Evolutionary conservation across 2,329 filamentous ascomycete species (phyloP).

Genomic region (Nothophaeocryptopus gaeumannii): DNA sequence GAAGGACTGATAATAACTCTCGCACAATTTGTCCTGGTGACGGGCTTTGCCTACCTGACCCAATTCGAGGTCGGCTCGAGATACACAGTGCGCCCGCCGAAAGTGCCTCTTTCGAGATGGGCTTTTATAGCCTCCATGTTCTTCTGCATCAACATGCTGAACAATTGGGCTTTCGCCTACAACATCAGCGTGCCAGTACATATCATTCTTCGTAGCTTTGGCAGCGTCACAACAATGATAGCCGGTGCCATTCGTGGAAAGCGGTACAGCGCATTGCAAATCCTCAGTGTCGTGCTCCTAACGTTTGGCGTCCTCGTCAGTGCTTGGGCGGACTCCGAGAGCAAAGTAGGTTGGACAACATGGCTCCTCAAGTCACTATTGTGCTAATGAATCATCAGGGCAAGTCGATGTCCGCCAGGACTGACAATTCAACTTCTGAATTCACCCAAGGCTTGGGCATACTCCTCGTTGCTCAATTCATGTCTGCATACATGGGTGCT

Average conservation of each 20-base stretch:
- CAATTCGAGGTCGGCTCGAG: slow-evolving; percentile 56
- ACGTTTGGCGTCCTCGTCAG: slow-evolving; percentile 83
- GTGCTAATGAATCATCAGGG: slow-evolving; percentile 34
- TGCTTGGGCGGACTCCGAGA: slow-evolving; percentile 82
- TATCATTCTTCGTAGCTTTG: slow-evolving; percentile 92
- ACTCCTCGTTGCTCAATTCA: slow-evolving; percentile 80
- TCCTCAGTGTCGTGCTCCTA: slow-evolving; percentile 76
- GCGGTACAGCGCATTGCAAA: slow-evolving; percentile 74
- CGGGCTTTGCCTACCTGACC: slow-evolving; percentile 53
- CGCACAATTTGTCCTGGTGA: slow-evolving; percentile 59
- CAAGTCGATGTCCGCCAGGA: slow-evolving; percentile 43
- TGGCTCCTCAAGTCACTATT: background rate
- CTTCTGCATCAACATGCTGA: slow-evolving; percentile 89
- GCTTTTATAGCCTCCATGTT: slow-evolving; percentile 84
- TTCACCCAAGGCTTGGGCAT: slow-evolving; percentile 73
- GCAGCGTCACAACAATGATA: slow-evolving; percentile 90
- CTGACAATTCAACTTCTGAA: slow-evolving; percentile 41
- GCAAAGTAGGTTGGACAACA: slow-evolving; percentile 61
- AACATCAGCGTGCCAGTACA: slow-evolving; percentile 94
- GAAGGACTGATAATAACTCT: slow-evolving; percentile 63
- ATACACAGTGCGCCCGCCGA: slow-evolving; percentile 71
- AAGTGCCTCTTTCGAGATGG: slow-evolving; percentile 82
- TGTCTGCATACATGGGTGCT: slow-evolving; percentile 91
- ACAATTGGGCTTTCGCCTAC: slow-evolving; percentile 97
- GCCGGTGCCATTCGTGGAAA: slow-evolving; percentile 88